Percentiles rank a stretch among this genome's conserved stretches.
phyloP scores from a whole-genome alignment of 164 flowering plant species.

The Liquidambar formosana region DNA sequence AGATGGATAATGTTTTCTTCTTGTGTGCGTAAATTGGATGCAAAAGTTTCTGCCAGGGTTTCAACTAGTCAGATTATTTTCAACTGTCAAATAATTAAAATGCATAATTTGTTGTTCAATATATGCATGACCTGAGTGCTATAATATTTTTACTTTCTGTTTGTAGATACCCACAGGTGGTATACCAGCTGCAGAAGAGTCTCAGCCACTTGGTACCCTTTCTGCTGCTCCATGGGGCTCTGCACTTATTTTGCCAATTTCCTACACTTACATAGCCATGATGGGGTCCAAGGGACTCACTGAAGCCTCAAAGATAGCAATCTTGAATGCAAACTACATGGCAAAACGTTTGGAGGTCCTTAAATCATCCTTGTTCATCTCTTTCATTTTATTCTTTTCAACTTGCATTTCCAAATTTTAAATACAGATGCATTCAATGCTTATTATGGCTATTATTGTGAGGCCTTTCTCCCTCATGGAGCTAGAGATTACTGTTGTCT shows the following conservation, averaged over 20 bases:
- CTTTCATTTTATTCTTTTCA: neutral
- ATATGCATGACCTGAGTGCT: no score
- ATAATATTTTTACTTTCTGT: no score
- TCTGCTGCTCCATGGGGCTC: conserved; percentile 99
- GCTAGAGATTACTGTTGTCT: neutral
- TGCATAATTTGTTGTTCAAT: no score
- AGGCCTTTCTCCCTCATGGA: neutral
- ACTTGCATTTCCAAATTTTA: neutral
- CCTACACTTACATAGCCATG: conserved; percentile 95
- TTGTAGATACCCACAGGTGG: conserved; percentile 85
- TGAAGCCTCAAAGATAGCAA: conserved; percentile 92
- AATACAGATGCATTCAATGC: neutral
- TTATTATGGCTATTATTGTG: no score
- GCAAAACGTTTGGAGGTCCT: conserved; percentile 94
- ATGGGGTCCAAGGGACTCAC: conserved; percentile 98
- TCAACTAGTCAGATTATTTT: no score
- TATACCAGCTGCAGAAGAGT: conserved; percentile 74
- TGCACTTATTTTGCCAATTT: conserved; percentile 97
- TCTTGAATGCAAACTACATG: conserved; percentile 97
- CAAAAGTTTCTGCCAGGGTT: no score
- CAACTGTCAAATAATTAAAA: no score
- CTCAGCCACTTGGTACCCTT: conserved; percentile 83
- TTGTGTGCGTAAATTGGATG: no score
- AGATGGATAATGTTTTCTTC: no score
- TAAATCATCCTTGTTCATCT: conserved; percentile 11